Evolutionary conservation across 176 grass and related monocot genomes (phyloP).

Genomic region (Thinopyrum elongatum): DNA sequence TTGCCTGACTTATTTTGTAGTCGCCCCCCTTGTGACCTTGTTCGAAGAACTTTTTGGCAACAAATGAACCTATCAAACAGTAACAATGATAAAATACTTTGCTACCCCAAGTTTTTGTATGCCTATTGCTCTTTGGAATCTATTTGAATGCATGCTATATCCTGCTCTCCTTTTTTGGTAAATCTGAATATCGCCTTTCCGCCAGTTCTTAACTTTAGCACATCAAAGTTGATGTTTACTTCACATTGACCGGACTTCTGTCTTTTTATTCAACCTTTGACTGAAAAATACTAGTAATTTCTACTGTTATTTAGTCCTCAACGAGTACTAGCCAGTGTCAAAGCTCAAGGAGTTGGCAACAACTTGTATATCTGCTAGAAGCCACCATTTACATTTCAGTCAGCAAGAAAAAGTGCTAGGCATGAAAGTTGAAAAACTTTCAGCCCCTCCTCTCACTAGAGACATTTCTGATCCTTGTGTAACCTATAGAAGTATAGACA

Average conservation of each 20-base stretch:
- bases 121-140: background rate
- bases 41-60: slow-evolving; percentile 8
- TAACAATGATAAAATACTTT: background rate
- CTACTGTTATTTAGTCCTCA: background rate
- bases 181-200: background rate
- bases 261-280: background rate
- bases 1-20: slow-evolving; percentile 26
- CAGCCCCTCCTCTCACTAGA: slow-evolving; percentile 32
- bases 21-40: background rate
- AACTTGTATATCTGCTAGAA: slow-evolving; percentile 20
- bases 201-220: background rate
- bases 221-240: background rate
- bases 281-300: background rate
- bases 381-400: slow-evolving; percentile 24
- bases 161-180: background rate
- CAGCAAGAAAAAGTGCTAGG: slow-evolving; percentile 21
- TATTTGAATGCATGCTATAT: background rate
- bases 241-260: background rate
- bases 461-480: slow-evolving; percentile 29
- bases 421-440: slow-evolving; percentile 15
- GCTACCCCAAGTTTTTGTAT: background rate
- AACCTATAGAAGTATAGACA: slow-evolving; percentile 38
- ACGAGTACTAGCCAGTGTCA: background rate
- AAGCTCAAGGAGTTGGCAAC: slow-evolving; percentile 7
- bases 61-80: background rate